Evolutionary conservation across 2,329 filamentous ascomycete genomes (phyloP), one percentile per base, ranked within the genome.

Genomic region (Aureobasidium mangrovei): DNA sequence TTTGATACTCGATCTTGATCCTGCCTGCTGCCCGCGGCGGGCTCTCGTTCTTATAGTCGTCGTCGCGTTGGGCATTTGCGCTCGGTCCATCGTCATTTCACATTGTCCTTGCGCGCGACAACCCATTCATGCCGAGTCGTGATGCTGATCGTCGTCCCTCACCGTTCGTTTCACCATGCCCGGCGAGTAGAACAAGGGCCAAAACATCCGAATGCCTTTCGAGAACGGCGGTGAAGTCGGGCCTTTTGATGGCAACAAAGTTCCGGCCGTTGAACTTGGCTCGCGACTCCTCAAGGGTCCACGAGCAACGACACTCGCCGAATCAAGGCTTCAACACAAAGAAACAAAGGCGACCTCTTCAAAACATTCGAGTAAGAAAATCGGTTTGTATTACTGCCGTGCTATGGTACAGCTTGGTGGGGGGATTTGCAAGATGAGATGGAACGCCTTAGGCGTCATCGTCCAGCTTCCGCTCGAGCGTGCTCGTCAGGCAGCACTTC

Each of bases 201-300:
- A 36, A 27, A 18, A n/a, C 26, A 24, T 18, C 31, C n/a, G 18
- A 32, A 8, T 10, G 12, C 29, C 7, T 35, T 43, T 36, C 31
- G 31, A 43, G 31, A 43, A 52, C 28, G 32, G 48, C 48, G 48
- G 48, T 52, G 39, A 52, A 29, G 31, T 52, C 48, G 48, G 48
- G 29, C 48, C 48, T 52, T 52, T 29, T 52, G 29, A 5, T 7
- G 38, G 7, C 27, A 5, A 51, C 47, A 10, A 32, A 51, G 28
- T 29, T 29, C 26, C 5, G 26, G 18, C 18, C 39, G 4, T 49
- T 49, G 46, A 49, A 36, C 36, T 36, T 48, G 10, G 36, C 36
- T n/a, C 36, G 18, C 6, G 39, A 41, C 39, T 12, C 18, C 12
- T 7, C 24, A n/a, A 32, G 35, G 4, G 7, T 9, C 29, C 45